Conservation (phyloP, 2,329 filamentous ascomycete species). For the Arthrobotrys pseudoclavata region DNA sequence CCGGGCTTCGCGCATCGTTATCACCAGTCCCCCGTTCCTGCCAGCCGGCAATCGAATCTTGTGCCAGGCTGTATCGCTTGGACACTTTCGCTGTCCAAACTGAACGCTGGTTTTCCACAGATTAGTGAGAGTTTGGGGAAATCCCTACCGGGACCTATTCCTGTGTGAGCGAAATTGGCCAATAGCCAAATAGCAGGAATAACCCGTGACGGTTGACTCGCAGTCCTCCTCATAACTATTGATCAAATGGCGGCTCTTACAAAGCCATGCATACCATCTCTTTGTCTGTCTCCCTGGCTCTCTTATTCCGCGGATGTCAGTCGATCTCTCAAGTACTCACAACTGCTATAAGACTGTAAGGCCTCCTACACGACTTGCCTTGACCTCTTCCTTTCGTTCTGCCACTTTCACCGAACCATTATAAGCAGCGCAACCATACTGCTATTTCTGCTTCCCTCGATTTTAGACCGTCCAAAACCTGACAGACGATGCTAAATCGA, state of each 20-base stretch:
- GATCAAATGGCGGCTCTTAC: slow-evolving; percentile 50
- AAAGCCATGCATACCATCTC: slow-evolving; percentile 17
- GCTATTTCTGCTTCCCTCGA: slow-evolving; percentile 35
- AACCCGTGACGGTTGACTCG: slow-evolving; percentile 43
- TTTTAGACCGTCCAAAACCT: slow-evolving; percentile 20
- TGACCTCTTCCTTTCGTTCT: slow-evolving; percentile 40
- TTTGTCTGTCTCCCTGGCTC: slow-evolving; percentile 32
- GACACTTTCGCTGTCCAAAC: slow-evolving; percentile 37
- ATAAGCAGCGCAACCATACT: slow-evolving; percentile 56
- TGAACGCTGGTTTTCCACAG: slow-evolving; percentile 37
- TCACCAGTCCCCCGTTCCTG: slow-evolving; percentile 39
- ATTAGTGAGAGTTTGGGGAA: slow-evolving; percentile 46
- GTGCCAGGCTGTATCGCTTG: slow-evolving; percentile 55
- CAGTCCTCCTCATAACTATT: slow-evolving; percentile 6
- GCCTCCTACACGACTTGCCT: slow-evolving; percentile 45
- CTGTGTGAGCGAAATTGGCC: slow-evolving; percentile 60
- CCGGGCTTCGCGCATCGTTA: slow-evolving; percentile 55
- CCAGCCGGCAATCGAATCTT: slow-evolving; percentile 41
- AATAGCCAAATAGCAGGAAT: slow-evolving; percentile 54
- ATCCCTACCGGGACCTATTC: slow-evolving; percentile 42
- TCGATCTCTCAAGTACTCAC: slow-evolving; percentile 54
- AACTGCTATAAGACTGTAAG: slow-evolving; percentile 59
- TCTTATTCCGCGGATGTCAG: slow-evolving; percentile 54
- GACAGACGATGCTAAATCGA: slow-evolving; percentile 21
- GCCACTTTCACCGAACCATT: slow-evolving; percentile 51